phyloP scores from a whole-genome alignment of 192 early-diverging fungal species.

The Dispira simplex region DNA sequence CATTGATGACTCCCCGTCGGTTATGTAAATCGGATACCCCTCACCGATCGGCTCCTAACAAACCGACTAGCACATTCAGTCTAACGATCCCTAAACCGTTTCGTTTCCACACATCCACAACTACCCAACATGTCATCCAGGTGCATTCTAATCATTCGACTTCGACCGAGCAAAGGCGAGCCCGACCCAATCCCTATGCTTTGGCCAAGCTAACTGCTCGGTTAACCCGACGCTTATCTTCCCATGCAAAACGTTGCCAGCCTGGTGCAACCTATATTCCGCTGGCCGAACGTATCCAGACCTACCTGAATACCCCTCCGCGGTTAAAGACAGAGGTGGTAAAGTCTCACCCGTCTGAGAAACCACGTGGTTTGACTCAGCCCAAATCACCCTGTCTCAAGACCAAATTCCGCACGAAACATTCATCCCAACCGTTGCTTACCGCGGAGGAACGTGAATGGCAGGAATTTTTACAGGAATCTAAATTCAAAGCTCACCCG shows the following conservation, averaged over 20 bases:
- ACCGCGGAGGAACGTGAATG: not conserved
- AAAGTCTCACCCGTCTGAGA: not conserved
- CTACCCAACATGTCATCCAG: not conserved
- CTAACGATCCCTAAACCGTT: constrained; percentile 7
- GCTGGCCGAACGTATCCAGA: not conserved
- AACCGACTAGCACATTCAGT: not conserved
- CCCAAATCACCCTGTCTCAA: not conserved
- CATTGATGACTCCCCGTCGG: no score
- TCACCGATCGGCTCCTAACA: not conserved
- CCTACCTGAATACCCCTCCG: not conserved
- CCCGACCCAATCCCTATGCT: not conserved
- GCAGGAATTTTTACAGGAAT: not conserved
- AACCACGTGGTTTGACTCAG: not conserved
- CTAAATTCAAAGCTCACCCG: constrained; percentile 7
- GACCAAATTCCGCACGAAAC: constrained; percentile 7
- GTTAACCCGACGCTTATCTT: not conserved
- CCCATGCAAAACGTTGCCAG: not conserved
- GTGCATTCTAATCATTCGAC: not conserved
- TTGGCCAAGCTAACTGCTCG: not conserved
- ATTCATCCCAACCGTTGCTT: not conserved
- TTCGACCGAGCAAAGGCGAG: not conserved
- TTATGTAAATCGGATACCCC: not conserved
- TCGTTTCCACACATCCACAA: not conserved
- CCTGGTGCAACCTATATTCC: constrained; percentile 1
- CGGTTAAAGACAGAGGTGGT: not conserved